Base-by-base conservation (phyloP, 768 basidiomycete species). In the Tylopilus felleus region DNA sequence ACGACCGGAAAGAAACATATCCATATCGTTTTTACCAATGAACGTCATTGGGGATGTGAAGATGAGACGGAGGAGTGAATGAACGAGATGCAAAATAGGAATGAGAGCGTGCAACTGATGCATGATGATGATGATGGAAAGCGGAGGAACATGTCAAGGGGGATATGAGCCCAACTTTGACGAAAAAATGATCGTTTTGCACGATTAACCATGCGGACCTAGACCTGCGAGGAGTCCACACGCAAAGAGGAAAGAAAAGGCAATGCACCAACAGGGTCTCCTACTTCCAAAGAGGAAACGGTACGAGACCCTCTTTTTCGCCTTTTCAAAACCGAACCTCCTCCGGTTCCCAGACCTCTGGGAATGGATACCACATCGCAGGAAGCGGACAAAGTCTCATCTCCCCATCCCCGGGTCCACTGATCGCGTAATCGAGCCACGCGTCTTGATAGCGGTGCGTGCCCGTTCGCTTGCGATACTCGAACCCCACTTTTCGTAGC, bases 391-490 rank as follows among this genome's bases (percentile, higher is more conserved):
- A 59, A 31, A 71, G 58, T 27, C 42, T 58, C 21, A 58, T 49
- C 23, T 68, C 61, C 17, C 58, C 63, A 21, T 57, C 56, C 21
- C 57, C 60, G 6, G 58, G 61, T 3, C 62, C 60, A 52, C 52
- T 56, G 44, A 66, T 57, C 31, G 58, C 67, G 46, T 67, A 73
- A 53, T 71, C 70, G 16, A 73, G 65, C 70, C 70, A 71, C 25
- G 71, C 65, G 35, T 71, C 70, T 53, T 72, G 70, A 52, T 71
- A 71, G 38, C 68, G 48, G 42, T 71, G 70, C 3, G 70, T 73
- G 29, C 70, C 70, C 8, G 71, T 67, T 14, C 70, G 66, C 60
- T 67, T 73, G 49, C 70, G 68, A 57, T 72, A 73, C 55, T 71
- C 70, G 51, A 71, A 70, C 50, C 70, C 70, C 45, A 71, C 60